Evolutionary conservation across 495 filamentous ascomycete genomes (phyloP), one percentile per base, ranked within the genome.

Genomic region (Aspergillus wentii): DNA sequence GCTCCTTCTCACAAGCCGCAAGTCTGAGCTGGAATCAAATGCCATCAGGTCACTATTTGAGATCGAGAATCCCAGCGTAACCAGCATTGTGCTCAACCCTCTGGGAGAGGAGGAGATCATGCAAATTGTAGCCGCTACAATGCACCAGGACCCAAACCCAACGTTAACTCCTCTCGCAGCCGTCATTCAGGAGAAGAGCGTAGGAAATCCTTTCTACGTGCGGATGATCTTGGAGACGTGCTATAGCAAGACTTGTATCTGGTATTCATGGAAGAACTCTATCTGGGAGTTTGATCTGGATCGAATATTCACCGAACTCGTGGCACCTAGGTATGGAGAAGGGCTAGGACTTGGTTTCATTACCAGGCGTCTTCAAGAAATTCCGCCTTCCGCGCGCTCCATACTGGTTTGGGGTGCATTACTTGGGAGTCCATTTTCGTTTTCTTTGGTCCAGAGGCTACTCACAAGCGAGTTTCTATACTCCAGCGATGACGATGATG

Each of bases 161-260:
- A 54, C 44, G 21, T 38, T 69, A 21, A 68, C 61, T 0, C 66
- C 68, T 5, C 56, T 72, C 9, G 77, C 80, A 8, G 76, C 84
- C 14, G 80, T 90, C 8, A 74, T 94, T 13, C 83, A 88, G 56
- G 86, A 88, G 48, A 89, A 90, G 61, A 85, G 80, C 16, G 69
- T 72, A 10, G 86, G 87, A 1, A 92, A 94, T 49, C 85, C 86
- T 0, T 94, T 94, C 56, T 91, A 90, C 46, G 82, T 94, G 43
- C 77, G 85, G 20, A 85, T 94, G 56, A 90, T 95, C 78, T 73
- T 95, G n/a, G 85, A 84, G 51, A 82, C 83, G 6, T 89, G 85
- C 51, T 81, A 94, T 56, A 78, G 82, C 13, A 94, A 87, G 56
- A 80, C 79, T 46, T 91, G 85, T 50, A 81, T 95, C 34, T 94